Conservation (phyloP, 2,329 filamentous ascomycete genomes). For the Camillea tinctor region DNA sequence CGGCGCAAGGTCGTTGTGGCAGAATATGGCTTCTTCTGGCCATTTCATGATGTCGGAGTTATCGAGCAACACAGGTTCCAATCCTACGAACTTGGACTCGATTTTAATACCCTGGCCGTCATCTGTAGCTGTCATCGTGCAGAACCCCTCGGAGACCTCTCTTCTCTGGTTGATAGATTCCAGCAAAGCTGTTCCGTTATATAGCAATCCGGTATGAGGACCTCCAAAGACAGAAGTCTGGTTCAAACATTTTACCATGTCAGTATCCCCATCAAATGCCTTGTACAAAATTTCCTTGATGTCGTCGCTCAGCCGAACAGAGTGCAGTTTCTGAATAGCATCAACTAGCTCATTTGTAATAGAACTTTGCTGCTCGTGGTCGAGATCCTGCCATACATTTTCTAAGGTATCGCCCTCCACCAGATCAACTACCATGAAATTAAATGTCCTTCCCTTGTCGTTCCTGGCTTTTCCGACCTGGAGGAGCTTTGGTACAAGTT, state of each 20-base stretch:
- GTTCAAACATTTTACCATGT: not conserved
- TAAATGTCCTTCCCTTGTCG: constrained; percentile 4
- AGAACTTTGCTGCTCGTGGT: constrained; percentile 4
- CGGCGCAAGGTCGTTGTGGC: constrained; percentile 23
- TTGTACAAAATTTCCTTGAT: constrained; percentile 1
- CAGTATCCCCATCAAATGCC: constrained; percentile 7
- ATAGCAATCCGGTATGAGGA: constrained; percentile 8
- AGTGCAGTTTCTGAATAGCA: constrained; percentile 7
- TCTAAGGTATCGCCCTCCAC: constrained; percentile 10
- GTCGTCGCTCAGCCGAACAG: constrained; percentile 1
- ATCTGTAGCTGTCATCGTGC: constrained; percentile 4
- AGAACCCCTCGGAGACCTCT: constrained; percentile 2
- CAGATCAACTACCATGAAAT: constrained; percentile 7
- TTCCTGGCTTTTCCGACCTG: constrained; percentile 7
- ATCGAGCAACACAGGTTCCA: constrained; percentile 14
- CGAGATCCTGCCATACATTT: not conserved
- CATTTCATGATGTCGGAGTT: constrained; percentile 20
- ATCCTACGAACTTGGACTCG: constrained; percentile 13
- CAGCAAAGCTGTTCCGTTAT: constrained; percentile 5
- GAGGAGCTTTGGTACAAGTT: constrained; percentile 9
- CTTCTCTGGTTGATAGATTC: constrained; percentile 4
- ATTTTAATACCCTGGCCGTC: constrained; percentile 2
- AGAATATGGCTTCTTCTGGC: constrained; percentile 22
- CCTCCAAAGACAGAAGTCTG: constrained; percentile 7
- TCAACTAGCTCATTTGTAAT: constrained; percentile 3